Evolutionary conservation across 2,329 filamentous ascomycete genomes (phyloP).

Genomic region (Microdochium trichocladiopsis): DNA sequence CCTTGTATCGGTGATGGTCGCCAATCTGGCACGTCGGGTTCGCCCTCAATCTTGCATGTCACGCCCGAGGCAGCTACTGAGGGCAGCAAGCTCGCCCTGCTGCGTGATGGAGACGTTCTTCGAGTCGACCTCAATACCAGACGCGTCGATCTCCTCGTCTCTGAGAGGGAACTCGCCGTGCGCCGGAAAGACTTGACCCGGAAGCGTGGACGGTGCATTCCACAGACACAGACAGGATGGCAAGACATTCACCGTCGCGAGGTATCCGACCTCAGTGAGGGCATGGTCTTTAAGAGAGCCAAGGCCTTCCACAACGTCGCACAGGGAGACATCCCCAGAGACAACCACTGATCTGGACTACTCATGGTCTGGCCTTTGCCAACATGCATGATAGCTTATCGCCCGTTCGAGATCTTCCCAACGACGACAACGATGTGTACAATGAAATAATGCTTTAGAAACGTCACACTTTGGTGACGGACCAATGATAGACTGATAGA

Average conservation of each 20-base stretch:
- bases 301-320: slow-evolving; percentile 38
- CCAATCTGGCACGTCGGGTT: slow-evolving; percentile 47
- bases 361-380: no score
- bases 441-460: no score
- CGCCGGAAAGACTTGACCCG: slow-evolving; percentile 28
- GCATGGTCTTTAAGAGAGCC: slow-evolving; percentile 37
- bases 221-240: slow-evolving; percentile 40
- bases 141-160: slow-evolving; percentile 38
- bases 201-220: slow-evolving; percentile 26
- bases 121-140: slow-evolving; percentile 41
- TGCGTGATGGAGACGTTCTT: slow-evolving; percentile 40
- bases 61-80: slow-evolving; percentile 43
- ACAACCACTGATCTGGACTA: slow-evolving; percentile 29
- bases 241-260: slow-evolving; percentile 41
- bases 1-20: slow-evolving; percentile 47
- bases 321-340: slow-evolving; percentile 30
- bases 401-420: no score
- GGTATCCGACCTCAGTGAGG: slow-evolving; percentile 33
- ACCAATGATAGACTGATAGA: no score
- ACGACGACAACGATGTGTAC: no score
- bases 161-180: slow-evolving; percentile 29
- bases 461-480: no score
- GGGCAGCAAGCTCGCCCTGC: slow-evolving; percentile 43
- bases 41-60: slow-evolving; percentile 48
- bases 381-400: no score